Percentiles rank a stretch among this genome's conserved stretches.
Conservation (phyloP, 495 filamentous ascomycete species). For the Penicillium fimorum region DNA sequence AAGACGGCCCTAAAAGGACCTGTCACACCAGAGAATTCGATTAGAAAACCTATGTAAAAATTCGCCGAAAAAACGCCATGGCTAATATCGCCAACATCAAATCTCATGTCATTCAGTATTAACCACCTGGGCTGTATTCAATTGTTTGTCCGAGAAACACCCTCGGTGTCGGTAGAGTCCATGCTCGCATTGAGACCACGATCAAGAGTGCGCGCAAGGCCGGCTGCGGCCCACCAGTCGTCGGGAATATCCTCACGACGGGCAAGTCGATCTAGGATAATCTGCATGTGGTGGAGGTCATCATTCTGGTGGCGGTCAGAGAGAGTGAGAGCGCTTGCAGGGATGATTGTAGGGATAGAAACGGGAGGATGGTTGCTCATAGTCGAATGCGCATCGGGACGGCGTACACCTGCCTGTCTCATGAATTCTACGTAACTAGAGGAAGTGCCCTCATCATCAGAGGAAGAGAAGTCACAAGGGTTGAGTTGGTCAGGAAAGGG, state of each 20-base stretch:
- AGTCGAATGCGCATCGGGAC: conserved; percentile 31
- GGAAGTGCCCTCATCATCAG: conserved; percentile 32
- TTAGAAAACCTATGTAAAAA: not conserved
- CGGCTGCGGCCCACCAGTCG: conserved; percentile 73
- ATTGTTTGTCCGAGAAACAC: conserved; percentile 12
- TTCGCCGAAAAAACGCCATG: not conserved
- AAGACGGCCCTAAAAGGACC: not conserved
- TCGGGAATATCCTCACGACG: conserved; percentile 70
- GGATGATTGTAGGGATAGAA: conserved; percentile 25
- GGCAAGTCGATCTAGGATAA: conserved; percentile 63
- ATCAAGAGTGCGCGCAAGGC: conserved; percentile 57
- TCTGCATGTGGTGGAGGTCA: conserved; percentile 63
- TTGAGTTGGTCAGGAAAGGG: conserved; percentile 44
- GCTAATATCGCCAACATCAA: conserved; percentile 1
- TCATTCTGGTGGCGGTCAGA: conserved; percentile 29
- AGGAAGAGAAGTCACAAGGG: conserved; percentile 44
- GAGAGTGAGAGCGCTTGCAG: conserved; percentile 14
- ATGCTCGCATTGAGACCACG: conserved; percentile 30
- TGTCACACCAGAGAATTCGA: not conserved
- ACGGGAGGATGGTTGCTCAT: conserved; percentile 42
- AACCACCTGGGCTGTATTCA: conserved; percentile 4
- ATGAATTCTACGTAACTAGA: conserved; percentile 5
- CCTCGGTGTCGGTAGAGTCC: conserved; percentile 22
- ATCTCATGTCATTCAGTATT: not conserved
- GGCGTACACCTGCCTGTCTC: conserved; percentile 16